A percentile compares a stretch with the other conserved stretches of the same genome.
Conservation (phyloP, 495 filamentous ascomycete genomes). For the Lepidopterella palustris region DNA sequence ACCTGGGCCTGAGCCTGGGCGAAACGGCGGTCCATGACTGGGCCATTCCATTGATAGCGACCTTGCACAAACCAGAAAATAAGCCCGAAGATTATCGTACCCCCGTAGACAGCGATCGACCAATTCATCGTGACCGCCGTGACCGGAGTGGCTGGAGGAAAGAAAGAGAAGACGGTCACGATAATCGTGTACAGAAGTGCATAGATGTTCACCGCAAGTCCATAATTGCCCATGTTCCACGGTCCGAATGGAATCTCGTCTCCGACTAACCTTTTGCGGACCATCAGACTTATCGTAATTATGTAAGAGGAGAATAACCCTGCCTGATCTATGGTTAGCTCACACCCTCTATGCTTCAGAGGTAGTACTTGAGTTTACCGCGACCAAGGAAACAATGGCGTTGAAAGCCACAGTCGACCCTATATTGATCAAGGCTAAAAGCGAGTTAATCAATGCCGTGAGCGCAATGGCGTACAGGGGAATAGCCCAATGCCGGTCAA, state of each 20-base stretch:
- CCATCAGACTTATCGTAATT: neutral
- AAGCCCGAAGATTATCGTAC: no score
- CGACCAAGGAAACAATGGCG: conserved; percentile 22
- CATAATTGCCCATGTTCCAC: neutral
- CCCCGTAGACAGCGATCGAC: no score
- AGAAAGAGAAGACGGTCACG: conserved; percentile 38
- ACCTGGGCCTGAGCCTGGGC: no score
- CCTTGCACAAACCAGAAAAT: no score
- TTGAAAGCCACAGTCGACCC: conserved; percentile 26
- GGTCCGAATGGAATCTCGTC: neutral
- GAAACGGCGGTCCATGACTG: no score
- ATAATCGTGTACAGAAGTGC: conserved; percentile 37
- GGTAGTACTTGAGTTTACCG: no score
- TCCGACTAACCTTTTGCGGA: neutral
- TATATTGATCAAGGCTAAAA: conserved; percentile 28
- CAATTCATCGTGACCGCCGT: conserved; percentile 44
- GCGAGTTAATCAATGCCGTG: conserved; percentile 11
- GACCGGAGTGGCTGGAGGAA: conserved; percentile 36
- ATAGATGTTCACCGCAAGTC: conserved; percentile 4
- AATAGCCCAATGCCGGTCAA: conserved; percentile 7
- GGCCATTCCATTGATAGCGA: no score
- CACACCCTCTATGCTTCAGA: no score
- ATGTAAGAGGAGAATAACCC: conserved; percentile 18
- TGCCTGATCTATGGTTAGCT: no score
- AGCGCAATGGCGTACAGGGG: conserved; percentile 23